Percentiles rank a stretch among this genome's conserved stretches.
Conservation (phyloP, 805 yeast species). For the Pichia membranifaciens region DNA sequence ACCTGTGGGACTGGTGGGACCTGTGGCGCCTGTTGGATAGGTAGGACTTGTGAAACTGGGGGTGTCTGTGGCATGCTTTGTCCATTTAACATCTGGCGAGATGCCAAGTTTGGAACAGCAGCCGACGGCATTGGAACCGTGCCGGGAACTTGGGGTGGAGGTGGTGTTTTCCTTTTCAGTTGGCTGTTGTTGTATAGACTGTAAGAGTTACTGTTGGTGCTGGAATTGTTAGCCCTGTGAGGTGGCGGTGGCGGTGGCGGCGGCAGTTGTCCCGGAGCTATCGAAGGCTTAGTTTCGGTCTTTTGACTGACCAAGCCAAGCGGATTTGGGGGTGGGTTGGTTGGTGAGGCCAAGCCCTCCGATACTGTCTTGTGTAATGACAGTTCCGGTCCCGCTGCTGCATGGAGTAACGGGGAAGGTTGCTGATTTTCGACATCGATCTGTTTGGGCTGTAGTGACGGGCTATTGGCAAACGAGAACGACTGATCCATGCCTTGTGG, state of each 20-base stretch:
- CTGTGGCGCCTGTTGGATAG: conserved; percentile 1
- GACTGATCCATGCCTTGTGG: not conserved
- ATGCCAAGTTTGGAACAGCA: too few relatives aligned
- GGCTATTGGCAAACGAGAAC: not conserved
- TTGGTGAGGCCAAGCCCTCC: too few relatives aligned
- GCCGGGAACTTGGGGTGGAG: not conserved
- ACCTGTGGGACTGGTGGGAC: conserved; percentile 1
- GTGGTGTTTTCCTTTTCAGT: not conserved
- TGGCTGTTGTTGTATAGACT: too few relatives aligned
- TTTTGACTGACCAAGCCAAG: not conserved
- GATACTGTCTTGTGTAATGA: too few relatives aligned
- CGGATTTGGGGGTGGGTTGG: not conserved
- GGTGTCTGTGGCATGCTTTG: not conserved
- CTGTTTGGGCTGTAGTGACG: not conserved
- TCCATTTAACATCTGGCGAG: too few relatives aligned
- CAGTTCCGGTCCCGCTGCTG: conserved; percentile 1
- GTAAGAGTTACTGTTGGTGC: too few relatives aligned
- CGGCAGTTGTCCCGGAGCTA: not conserved
- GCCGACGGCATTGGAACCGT: too few relatives aligned
- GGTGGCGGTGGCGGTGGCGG: conserved; percentile 8
- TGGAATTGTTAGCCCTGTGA: conserved; percentile 1
- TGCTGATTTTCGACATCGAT: not conserved
- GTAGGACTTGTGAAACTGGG: conserved; percentile 2
- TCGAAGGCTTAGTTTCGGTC: too few relatives aligned
- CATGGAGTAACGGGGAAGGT: not conserved